phyloP scores from a whole-genome alignment of 2,329 filamentous ascomycete species.

The Apiospora hydei region DNA sequence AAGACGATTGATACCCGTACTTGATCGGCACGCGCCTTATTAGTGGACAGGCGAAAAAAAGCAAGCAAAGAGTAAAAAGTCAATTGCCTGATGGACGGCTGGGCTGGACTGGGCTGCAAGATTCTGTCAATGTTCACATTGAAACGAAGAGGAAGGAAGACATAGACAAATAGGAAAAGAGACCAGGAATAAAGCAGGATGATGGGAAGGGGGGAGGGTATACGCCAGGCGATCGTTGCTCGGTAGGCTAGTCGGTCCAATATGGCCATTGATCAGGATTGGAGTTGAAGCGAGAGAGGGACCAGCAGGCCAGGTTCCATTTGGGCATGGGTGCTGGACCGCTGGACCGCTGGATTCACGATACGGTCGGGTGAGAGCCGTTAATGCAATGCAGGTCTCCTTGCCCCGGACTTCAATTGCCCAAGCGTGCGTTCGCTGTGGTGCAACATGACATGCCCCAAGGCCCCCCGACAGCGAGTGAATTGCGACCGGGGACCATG shows the following conservation, averaged over 20 bases:
- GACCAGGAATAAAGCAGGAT: not conserved
- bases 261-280: not conserved
- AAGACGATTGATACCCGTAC: not conserved
- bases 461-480: not conserved
- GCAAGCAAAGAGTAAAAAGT: not conserved
- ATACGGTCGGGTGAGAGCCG: slow-evolving; percentile 7
- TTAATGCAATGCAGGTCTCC: slow-evolving; percentile 9
- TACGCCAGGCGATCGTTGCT: not conserved
- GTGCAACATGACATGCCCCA: slow-evolving; percentile 8
- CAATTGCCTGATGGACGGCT: not conserved
- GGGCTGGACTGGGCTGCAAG: not conserved
- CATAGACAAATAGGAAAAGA: slow-evolving; percentile 1
- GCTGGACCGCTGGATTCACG: slow-evolving; percentile 10
- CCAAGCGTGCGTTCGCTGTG: slow-evolving; percentile 7
- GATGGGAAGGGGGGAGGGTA: not conserved
- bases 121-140: not conserved
- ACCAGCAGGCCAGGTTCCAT: slow-evolving; percentile 4
- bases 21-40: not conserved
- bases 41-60: slow-evolving; percentile 1
- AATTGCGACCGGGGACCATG: not conserved
- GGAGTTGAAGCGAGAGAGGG: not conserved
- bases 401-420: not conserved
- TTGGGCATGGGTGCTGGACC: slow-evolving; percentile 14
- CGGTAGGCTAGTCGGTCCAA: not conserved
- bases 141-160: not conserved